Percentiles rank a stretch among this genome's conserved stretches.
Evolutionary conservation across 352 stramenopile species (phyloP).

Genomic region (Phytophthora ohioensis): DNA sequence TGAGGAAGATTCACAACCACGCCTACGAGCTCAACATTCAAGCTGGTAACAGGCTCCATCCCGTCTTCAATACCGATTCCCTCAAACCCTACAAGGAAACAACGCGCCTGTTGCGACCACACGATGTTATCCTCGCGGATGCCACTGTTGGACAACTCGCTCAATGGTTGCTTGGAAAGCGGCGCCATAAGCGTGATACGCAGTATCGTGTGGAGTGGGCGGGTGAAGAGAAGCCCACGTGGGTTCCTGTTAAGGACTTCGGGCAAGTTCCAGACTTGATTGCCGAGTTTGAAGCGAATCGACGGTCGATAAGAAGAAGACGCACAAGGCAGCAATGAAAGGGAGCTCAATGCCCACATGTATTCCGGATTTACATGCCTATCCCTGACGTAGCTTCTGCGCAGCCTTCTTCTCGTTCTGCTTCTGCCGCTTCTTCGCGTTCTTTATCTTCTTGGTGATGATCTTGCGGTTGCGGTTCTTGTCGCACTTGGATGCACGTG

Average conservation of each 20-base stretch:
- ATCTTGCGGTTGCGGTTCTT: no score
- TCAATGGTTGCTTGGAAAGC: slow-evolving; percentile 3
- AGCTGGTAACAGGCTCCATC: slow-evolving; percentile 20
- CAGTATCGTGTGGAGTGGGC: slow-evolving; percentile 30
- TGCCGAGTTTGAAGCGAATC: slow-evolving; percentile 2
- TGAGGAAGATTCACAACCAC: slow-evolving; percentile 25
- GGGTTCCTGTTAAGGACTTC: slow-evolving; percentile 8
- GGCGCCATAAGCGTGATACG: background rate
- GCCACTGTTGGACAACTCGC: slow-evolving; percentile 7
- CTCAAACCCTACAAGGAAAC: slow-evolving; percentile 21
- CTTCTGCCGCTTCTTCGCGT: background rate
- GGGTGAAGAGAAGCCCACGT: slow-evolving; percentile 3
- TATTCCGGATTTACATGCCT: slow-evolving; percentile 9
- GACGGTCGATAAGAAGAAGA: slow-evolving; percentile 6
- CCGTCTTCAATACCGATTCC: slow-evolving; percentile 21
- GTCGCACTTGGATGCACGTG: no score
- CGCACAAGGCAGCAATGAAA: background rate
- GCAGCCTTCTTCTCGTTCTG: background rate
- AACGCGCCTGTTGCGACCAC: background rate
- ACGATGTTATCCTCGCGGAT: slow-evolving; percentile 11
- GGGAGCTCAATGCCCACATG: slow-evolving; percentile 14
- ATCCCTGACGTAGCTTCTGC: background rate
- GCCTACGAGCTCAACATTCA: slow-evolving; percentile 36
- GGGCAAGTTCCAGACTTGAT: slow-evolving; percentile 1
- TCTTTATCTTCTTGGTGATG: no score